Percentiles rank a stretch among this genome's conserved stretches.
Conservation (phyloP, 169 alveolate species). For the Cryptosporidium andersoni region DNA sequence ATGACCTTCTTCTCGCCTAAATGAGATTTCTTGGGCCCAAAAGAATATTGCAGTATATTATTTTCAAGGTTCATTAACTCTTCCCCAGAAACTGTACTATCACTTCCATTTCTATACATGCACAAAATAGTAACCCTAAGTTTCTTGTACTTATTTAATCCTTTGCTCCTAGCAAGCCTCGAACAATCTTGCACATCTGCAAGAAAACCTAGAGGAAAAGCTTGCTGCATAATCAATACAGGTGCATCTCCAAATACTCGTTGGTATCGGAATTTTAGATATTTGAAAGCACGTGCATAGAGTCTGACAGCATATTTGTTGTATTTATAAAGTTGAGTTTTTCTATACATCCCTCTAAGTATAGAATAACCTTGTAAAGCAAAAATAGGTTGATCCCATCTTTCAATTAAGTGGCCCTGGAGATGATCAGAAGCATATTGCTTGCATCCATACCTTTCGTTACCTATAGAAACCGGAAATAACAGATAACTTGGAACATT, state of each 20-base stretch:
- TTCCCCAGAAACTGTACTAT: constrained; percentile 3
- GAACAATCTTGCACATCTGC: constrained; percentile 52
- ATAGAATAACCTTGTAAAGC: constrained; percentile 57
- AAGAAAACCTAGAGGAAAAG: constrained; percentile 68
- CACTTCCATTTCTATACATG: constrained; percentile 51
- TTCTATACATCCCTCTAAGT: constrained; percentile 44
- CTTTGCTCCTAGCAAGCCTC: constrained; percentile 2
- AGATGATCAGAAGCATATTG: constrained; percentile 37
- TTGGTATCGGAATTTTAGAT: constrained; percentile 40
- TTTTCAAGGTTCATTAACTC: constrained; percentile 32
- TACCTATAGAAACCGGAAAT: constrained; percentile 60
- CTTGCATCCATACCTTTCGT: constrained; percentile 59
- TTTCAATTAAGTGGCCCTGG: constrained; percentile 59
- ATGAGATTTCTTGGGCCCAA: constrained; percentile 9
- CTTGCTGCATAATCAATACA: constrained; percentile 51
- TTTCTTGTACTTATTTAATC: constrained; percentile 6
- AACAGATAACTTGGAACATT: constrained; percentile 46
- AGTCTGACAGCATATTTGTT: constrained; percentile 9
- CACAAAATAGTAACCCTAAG: constrained; percentile 40
- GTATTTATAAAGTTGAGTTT: constrained; percentile 49
- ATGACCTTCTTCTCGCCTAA: constrained; percentile 27
- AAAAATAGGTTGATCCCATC: constrained; percentile 70
- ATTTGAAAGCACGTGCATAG: constrained; percentile 30
- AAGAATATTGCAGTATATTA: constrained; percentile 18
- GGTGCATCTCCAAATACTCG: constrained; percentile 21